These are phyloP conservation scores for Mollisia scopiformis DNA, from an alignment of 2,329 filamentous ascomycete genomes.

Conservation along the genomic window DNA sequence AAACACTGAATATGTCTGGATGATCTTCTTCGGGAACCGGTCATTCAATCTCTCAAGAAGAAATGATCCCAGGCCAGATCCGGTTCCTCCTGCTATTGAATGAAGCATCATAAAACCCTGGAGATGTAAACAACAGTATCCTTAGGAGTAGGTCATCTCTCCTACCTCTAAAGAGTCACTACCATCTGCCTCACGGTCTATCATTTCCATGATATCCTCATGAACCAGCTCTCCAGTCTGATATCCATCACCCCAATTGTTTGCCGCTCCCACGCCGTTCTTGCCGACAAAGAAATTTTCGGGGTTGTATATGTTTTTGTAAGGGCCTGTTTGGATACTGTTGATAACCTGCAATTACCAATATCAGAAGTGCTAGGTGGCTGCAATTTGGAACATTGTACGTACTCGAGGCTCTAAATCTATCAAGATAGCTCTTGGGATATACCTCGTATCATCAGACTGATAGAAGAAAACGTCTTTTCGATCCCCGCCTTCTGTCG, in stretches of 20 bases:
- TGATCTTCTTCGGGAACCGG: constrained; percentile 97
- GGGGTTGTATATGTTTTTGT: constrained; percentile 99
- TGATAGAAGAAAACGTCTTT: constrained; percentile 99
- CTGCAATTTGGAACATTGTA: not conserved
- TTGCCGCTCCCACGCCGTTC: constrained; percentile 89
- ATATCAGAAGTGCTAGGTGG: not conserved
- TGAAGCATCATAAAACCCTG: constrained; percentile 98
- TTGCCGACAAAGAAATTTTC: constrained; percentile 99
- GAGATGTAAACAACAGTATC: constrained; percentile 28
- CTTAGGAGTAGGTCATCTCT: not conserved
- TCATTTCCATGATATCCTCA: constrained; percentile 99
- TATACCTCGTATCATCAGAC: constrained; percentile 98
- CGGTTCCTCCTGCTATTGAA: constrained; percentile 95
- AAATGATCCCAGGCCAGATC: constrained; percentile 93
- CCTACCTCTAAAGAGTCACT: constrained; percentile 90
- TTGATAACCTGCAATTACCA: constrained; percentile 71
- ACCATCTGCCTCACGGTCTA: constrained; percentile 96
- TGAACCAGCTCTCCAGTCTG: constrained; percentile 88
- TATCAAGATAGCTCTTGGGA: constrained; percentile 91
- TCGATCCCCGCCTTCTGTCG: constrained; percentile 94
- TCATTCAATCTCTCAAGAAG: constrained; percentile 95
- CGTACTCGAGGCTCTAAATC: constrained; percentile 88
- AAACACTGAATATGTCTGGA: constrained; percentile 98
- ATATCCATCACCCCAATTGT: constrained; percentile 98
- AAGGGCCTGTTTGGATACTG: constrained; percentile 87